Conservation (phyloP, 495 filamentous ascomycete genomes). For the Trichoderma asperelloides region DNA sequence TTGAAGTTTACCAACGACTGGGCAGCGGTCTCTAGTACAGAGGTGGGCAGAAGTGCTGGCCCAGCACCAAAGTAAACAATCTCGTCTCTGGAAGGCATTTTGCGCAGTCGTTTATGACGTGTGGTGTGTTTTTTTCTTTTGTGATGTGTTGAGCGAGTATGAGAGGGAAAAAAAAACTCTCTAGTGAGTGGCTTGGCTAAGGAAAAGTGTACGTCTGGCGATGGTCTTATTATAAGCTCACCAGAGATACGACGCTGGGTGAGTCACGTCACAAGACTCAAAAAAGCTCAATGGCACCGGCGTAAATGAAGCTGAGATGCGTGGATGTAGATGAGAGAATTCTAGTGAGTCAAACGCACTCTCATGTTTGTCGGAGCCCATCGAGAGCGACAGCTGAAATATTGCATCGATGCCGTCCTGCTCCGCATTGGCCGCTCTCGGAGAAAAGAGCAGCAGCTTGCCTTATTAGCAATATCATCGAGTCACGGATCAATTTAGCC, state of each 20-base stretch:
- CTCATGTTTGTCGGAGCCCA: background rate
- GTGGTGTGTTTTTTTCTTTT: background rate
- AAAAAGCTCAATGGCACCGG: background rate
- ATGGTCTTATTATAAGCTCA: background rate
- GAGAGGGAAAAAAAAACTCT: too few relatives aligned
- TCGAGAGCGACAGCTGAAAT: background rate
- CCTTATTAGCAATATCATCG: background rate
- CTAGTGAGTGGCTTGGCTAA: background rate
- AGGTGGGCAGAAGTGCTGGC: constrained; percentile 71
- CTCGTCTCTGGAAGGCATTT: constrained; percentile 25
- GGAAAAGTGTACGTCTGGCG: background rate
- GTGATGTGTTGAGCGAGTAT: background rate
- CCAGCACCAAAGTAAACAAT: constrained; percentile 72
- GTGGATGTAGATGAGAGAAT: background rate
- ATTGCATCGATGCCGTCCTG: background rate
- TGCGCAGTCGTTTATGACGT: background rate
- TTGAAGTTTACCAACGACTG: constrained; percentile 75
- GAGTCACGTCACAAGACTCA: background rate
- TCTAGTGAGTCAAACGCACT: background rate
- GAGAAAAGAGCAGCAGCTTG: background rate
- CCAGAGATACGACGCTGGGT: background rate
- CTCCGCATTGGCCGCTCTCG: background rate
- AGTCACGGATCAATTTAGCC: background rate
- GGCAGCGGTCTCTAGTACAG: constrained; percentile 65
- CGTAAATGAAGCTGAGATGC: background rate